Conservation (phyloP, 257 asterid genomes). For the Solanum chilense region DNA sequence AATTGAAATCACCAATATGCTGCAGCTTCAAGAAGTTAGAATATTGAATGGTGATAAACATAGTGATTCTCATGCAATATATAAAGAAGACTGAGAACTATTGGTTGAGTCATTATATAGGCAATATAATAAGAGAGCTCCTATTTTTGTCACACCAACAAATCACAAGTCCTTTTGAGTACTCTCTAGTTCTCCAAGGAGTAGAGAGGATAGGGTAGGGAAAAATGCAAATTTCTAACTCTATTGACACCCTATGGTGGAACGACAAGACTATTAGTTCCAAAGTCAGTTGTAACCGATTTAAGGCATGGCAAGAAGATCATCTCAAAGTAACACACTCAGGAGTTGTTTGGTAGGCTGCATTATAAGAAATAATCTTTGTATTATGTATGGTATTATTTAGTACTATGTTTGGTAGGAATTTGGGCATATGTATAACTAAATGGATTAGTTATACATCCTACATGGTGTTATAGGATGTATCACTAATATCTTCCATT, state of each 20-base stretch:
- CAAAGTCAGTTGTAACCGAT: background rate
- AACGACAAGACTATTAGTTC: background rate
- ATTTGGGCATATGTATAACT: background rate
- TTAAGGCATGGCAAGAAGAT: background rate
- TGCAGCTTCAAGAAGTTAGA: slow-evolving; percentile 32
- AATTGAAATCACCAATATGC: slow-evolving; percentile 93
- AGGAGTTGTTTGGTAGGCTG: background rate
- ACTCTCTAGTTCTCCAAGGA: background rate
- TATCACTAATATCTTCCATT: background rate
- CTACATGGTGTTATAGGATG: background rate
- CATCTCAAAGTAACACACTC: background rate
- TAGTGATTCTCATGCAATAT: background rate
- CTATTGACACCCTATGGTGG: background rate
- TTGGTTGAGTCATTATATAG: background rate
- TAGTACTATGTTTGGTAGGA: background rate
- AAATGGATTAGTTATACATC: background rate
- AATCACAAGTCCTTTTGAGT: background rate
- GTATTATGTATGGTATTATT: background rate
- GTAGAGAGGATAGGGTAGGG: background rate
- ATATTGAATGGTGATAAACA: slow-evolving; percentile 1
- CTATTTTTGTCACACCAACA: background rate
- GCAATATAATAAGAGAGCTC: background rate
- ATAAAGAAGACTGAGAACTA: background rate
- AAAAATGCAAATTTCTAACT: background rate
- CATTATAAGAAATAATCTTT: background rate